Conservation (phyloP, 768 basidiomycete genomes). For the Hypholoma sublateritium region DNA sequence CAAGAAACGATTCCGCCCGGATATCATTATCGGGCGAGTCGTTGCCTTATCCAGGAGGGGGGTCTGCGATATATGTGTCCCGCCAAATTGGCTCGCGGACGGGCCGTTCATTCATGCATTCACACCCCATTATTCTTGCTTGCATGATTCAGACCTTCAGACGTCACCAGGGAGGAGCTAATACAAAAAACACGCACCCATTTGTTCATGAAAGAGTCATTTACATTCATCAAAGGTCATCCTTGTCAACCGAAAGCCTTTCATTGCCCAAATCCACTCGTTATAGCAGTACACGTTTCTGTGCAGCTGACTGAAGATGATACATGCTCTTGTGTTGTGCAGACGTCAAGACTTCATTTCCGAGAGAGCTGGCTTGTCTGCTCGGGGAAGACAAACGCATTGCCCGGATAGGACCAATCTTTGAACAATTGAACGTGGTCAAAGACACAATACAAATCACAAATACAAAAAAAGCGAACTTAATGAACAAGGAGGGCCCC, state of each 20-base stretch:
- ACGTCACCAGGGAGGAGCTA: not conserved
- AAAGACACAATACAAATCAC: not conserved
- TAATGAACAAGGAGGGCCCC: too few relatives aligned
- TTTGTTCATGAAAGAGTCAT: not conserved
- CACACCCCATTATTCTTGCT: not conserved
- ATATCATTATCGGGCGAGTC: too few relatives aligned
- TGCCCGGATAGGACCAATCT: not conserved
- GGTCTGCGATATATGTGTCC: too few relatives aligned
- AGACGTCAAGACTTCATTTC: constrained; percentile 2
- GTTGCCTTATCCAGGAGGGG: too few relatives aligned
- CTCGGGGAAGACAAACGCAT: not conserved
- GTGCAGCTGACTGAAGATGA: not conserved
- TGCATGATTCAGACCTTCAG: not conserved
- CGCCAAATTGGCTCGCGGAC: not conserved
- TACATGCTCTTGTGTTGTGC: not conserved
- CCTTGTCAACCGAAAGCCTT: not conserved
- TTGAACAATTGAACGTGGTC: not conserved
- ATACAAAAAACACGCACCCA: not conserved
- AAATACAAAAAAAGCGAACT: not conserved
- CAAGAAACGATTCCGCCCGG: too few relatives aligned
- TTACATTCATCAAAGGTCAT: not conserved
- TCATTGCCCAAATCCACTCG: not conserved
- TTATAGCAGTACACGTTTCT: not conserved
- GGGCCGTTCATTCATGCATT: not conserved
- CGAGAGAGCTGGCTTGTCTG: not conserved